Conservation (phyloP, 179 eudicot species). For the Actinidia arguta region DNA sequence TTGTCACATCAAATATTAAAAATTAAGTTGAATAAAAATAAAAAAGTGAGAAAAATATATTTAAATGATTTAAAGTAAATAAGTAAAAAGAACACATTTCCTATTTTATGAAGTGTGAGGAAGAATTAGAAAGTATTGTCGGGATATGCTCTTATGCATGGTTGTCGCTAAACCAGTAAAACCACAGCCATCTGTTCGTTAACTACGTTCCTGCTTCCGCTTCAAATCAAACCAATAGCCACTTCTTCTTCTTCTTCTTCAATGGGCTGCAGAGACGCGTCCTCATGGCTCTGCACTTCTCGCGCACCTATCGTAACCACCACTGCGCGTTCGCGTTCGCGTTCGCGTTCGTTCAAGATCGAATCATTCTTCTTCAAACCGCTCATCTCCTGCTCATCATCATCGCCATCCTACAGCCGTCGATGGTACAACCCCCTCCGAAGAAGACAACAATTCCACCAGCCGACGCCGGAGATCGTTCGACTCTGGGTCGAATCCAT, state of each 20-base stretch:
- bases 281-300: conserved; percentile 20
- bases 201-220: too few species aligned
- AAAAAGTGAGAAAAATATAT: too few species aligned
- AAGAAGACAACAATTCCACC: not conserved
- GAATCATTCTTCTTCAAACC: conserved; percentile 14
- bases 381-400: conserved; percentile 17
- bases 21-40: too few species aligned
- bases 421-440: not conserved
- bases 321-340: not conserved
- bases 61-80: too few species aligned
- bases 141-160: too few species aligned
- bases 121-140: too few species aligned
- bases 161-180: not conserved
- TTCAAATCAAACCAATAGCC: too few species aligned
- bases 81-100: too few species aligned
- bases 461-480: conserved; percentile 2
- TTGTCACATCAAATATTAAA: too few species aligned
- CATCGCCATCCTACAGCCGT: not conserved
- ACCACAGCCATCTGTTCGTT: not conserved
- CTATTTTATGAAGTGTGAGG: too few species aligned
- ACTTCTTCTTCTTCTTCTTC: not conserved
- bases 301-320: conserved; percentile 15
- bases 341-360: conserved; percentile 19
- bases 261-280: conserved; percentile 27
- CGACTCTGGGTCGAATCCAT: conserved; percentile 27